phyloP scores from a whole-genome alignment of 805 yeast genomes.

The Ogataea dorogensis region DNA sequence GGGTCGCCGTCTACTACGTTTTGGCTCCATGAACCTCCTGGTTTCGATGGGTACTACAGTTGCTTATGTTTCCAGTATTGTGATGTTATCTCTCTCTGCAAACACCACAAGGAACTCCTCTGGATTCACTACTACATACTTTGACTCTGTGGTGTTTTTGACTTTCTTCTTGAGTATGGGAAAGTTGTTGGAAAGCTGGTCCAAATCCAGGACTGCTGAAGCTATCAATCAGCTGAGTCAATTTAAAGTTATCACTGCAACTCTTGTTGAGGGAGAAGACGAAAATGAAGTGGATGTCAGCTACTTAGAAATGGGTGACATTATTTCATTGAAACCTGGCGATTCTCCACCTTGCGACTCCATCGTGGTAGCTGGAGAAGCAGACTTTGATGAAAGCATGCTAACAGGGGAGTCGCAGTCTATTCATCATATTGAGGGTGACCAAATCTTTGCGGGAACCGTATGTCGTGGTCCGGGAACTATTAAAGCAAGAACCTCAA shows the following conservation, averaged over 20 bases:
- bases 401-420: constrained; percentile 64
- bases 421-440: constrained; percentile 55
- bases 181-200: constrained; percentile 60
- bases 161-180: constrained; percentile 73
- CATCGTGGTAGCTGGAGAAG: constrained; percentile 44
- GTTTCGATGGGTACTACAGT: constrained; percentile 73
- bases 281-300: constrained; percentile 37
- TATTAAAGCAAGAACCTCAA: constrained; percentile 52
- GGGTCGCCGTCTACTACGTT: constrained; percentile 55
- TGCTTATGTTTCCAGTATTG: constrained; percentile 68
- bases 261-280: constrained; percentile 35
- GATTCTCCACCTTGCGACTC: constrained; percentile 63
- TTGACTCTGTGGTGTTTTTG: constrained; percentile 76
- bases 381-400: constrained; percentile 61
- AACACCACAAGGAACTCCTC: constrained; percentile 22
- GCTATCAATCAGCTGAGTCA: constrained; percentile 55
- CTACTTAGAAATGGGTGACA: constrained; percentile 52
- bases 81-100: constrained; percentile 49
- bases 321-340: constrained; percentile 48
- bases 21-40: constrained; percentile 76
- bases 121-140: constrained; percentile 63
- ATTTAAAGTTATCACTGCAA: constrained; percentile 51
- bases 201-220: constrained; percentile 65
- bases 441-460: constrained; percentile 72
- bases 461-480: constrained; percentile 58